Percentiles rank a stretch among this genome's conserved stretches.
phyloP scores from a whole-genome alignment of 2,329 filamentous ascomycete species.

The Fusarium oligoseptatum region DNA sequence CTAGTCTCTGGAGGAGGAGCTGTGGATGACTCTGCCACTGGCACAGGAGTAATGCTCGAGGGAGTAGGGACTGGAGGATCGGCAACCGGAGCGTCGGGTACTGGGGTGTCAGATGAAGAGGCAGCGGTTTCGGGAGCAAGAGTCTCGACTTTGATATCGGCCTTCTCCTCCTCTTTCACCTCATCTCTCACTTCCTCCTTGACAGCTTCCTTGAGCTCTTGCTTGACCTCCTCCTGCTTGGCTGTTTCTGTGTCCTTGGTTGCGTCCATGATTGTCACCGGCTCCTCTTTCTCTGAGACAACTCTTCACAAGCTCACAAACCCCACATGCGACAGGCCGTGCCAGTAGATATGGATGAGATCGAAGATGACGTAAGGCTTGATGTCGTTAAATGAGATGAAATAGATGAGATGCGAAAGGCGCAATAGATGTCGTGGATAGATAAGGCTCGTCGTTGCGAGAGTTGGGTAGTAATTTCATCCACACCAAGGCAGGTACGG shows the following conservation, averaged over 20 bases:
- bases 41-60: constrained; percentile 6
- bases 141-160: constrained; percentile 14
- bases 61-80: constrained; percentile 21
- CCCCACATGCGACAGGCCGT: constrained; percentile 26
- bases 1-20: constrained; percentile 5
- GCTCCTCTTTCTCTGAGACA: constrained; percentile 14
- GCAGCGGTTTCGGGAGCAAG: background rate
- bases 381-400: background rate
- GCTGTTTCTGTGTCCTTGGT: constrained; percentile 42
- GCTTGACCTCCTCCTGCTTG: constrained; percentile 43
- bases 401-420: background rate
- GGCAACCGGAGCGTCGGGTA: constrained; percentile 16
- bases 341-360: constrained; percentile 1
- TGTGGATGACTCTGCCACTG: constrained; percentile 10
- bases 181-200: constrained; percentile 32
- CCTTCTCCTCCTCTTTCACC: constrained; percentile 37
- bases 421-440: constrained; percentile 5
- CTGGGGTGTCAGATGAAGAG: constrained; percentile 23
- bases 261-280: constrained; percentile 35
- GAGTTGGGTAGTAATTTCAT: constrained; percentile 24
- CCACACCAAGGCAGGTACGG: constrained; percentile 10
- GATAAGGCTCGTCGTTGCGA: constrained; percentile 10
- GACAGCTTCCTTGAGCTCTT: constrained; percentile 23
- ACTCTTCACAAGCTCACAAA: constrained; percentile 23
- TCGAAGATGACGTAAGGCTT: background rate